A percentile compares a stretch with the other conserved stretches of the same genome.
Conservation (phyloP, 306 rosid species). For the Quercus dentata region DNA sequence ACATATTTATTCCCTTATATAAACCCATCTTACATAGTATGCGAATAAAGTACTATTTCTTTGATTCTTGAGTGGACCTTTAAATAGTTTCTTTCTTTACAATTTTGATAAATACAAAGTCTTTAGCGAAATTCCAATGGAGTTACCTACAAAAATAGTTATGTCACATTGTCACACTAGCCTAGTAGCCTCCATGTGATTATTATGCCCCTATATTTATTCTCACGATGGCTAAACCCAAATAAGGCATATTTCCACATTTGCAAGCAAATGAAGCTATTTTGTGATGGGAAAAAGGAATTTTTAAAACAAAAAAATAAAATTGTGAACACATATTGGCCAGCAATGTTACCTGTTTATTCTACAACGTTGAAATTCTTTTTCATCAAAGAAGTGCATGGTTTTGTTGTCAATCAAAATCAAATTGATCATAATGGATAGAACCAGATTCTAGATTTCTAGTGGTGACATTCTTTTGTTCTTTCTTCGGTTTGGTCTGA, state of each 20-base stretch:
- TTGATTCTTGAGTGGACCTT: slow-evolving; percentile 19
- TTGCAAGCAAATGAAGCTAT: slow-evolving; percentile 8
- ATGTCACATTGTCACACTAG: neutral
- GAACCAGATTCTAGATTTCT: slow-evolving; percentile 30
- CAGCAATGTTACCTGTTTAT: slow-evolving; percentile 17
- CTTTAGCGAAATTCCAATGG: neutral
- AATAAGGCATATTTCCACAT: slow-evolving; percentile 23
- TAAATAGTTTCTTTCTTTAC: slow-evolving; percentile 13
- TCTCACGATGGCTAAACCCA: too few relatives aligned
- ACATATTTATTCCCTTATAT: too few relatives aligned
- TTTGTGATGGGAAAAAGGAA: too few relatives aligned
- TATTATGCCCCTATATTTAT: too few relatives aligned
- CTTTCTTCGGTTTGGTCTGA: too few relatives aligned
- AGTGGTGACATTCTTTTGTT: neutral
- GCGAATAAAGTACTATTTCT: slow-evolving; percentile 18
- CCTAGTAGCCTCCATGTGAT: neutral
- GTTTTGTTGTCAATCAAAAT: too few relatives aligned
- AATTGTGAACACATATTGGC: slow-evolving; percentile 28
- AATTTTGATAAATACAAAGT: too few relatives aligned
- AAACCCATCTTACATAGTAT: too few relatives aligned
- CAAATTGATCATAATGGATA: neutral
- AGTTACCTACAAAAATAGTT: neutral
- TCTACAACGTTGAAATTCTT: neutral
- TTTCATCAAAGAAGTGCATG: slow-evolving; percentile 10
- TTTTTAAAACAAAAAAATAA: too few relatives aligned